Base-by-base conservation (phyloP, 805 yeast species). In the Candida pseudofarinosa region DNA sequence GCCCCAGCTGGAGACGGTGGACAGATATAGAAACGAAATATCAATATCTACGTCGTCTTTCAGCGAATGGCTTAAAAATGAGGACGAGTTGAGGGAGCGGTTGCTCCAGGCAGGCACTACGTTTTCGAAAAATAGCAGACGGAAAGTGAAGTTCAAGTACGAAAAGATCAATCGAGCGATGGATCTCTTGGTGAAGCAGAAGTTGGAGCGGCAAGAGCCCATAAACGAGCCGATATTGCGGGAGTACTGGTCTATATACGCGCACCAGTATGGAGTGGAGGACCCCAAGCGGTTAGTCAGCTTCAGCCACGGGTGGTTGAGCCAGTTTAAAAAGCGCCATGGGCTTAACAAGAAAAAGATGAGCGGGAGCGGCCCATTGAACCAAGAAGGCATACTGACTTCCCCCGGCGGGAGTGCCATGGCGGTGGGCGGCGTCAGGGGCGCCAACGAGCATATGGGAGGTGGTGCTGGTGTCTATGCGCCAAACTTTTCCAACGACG, bases 251-350 rank as follows among this genome's bases (percentile, higher is more conserved):
- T 63, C 71, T 12, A 60, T 68, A 23, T 76, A 67, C 51, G 84
- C 83, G 2, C 73, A 73, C 43, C 67, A 71, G 51, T 76, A 58
- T 53, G 84, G 83, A 7, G 82, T 80, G 2, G 76, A 73, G 5
- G 81, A 80, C 50, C 83, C 84, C 3, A 80, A 79, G 53, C 60
- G 85, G 42, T 56, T 75, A 42, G 70, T 67, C 19, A 67, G 73
- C 13, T 80, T 78, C 48, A 74, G 80, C 49, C 83, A 79, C 55
- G 85, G 85, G 6, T 80, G 85, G 85, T 58, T 80, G 35, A 65
- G 77, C 10, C 81, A 76, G 51, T 80, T 80, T 58, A 80, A 80
- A 56, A 79, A 76, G 49, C 60, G 83, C 39, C 82, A 79, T 51
- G 81, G 77, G 1, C 56, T 76, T 34, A 64, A 65, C 47, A 63